phyloP scores from a whole-genome alignment of 2,329 filamentous ascomycete species.

The Pleoardoris graminearum region DNA sequence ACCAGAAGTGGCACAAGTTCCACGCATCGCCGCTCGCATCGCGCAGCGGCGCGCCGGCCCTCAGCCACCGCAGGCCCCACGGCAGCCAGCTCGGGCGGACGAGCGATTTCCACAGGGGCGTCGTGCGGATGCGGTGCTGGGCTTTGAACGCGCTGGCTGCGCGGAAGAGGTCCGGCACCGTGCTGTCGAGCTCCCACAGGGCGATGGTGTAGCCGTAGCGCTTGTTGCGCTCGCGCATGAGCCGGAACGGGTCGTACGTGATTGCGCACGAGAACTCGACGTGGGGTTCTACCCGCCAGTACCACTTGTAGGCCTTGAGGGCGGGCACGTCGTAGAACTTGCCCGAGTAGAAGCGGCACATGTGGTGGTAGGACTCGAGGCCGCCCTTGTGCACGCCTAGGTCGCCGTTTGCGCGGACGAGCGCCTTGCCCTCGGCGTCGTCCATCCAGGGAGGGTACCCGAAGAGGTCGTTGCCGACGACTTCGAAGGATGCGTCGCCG shows the following conservation, averaged over 20 bases:
- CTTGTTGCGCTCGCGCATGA: constrained; percentile 94
- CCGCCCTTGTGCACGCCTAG: constrained; percentile 50
- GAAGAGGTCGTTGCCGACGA: constrained; percentile 91
- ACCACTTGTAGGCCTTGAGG: constrained; percentile 77
- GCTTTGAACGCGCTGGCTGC: constrained; percentile 15
- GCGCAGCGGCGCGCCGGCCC: constrained; percentile 51
- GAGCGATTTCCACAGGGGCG: constrained; percentile 21
- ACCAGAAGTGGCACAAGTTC: constrained; percentile 98
- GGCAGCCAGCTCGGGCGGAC: constrained; percentile 17
- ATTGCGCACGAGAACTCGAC: constrained; percentile 97
- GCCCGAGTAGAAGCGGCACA: constrained; percentile 86
- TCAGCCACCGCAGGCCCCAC: constrained; percentile 19
- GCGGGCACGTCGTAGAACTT: constrained; percentile 89
- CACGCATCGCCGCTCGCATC: constrained; percentile 81
- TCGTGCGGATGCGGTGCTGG: constrained; percentile 9
- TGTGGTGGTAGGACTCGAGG: constrained; percentile 72
- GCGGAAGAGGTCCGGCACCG: constrained; percentile 58
- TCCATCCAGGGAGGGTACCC: constrained; percentile 44
- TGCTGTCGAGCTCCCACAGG: constrained; percentile 88
- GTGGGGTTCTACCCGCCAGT: constrained; percentile 97
- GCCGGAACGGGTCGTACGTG: constrained; percentile 94
- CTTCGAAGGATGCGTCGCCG: constrained; percentile 78
- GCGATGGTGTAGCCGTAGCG: constrained; percentile 97
- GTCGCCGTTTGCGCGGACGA: constrained; percentile 75
- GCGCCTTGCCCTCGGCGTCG: constrained; percentile 69